These are phyloP conservation scores for Fusarium equiseti DNA, from an alignment of 2,329 filamentous ascomycete genomes.

Conservation along the genomic window DNA sequence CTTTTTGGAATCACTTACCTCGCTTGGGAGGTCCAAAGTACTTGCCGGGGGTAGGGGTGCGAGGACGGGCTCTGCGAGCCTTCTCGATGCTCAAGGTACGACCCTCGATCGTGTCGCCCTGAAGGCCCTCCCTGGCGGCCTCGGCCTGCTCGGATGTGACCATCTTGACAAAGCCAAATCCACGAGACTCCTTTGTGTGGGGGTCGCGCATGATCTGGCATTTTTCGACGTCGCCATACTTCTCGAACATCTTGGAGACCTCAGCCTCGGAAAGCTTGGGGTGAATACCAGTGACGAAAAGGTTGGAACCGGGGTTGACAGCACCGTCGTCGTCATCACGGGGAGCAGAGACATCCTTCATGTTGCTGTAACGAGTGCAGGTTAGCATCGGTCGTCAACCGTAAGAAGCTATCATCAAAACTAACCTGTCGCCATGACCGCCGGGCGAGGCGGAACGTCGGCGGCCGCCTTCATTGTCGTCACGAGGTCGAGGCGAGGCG, in stretches of 20 bases:
- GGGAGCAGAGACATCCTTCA: slow-evolving; percentile 66
- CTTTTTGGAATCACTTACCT: slow-evolving; percentile 69
- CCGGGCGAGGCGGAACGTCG: slow-evolving; percentile 73
- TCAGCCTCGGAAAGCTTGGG: slow-evolving; percentile 90
- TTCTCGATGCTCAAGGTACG: slow-evolving; percentile 98
- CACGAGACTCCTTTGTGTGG: slow-evolving; percentile 97
- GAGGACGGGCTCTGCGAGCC: slow-evolving; percentile 92
- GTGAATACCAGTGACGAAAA: slow-evolving; percentile 98
- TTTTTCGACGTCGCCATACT: slow-evolving; percentile 98
- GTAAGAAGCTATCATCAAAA: not conserved
- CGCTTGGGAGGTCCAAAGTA: slow-evolving; percentile 99
- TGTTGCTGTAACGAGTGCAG: slow-evolving; percentile 51
- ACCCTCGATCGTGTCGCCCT: slow-evolving; percentile 94
- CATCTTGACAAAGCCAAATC: slow-evolving; percentile 99
- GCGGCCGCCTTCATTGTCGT: slow-evolving; percentile 69
- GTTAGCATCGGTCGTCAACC: slow-evolving; percentile 20
- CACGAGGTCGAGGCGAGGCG: slow-evolving; percentile 73
- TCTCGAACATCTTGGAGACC: slow-evolving; percentile 95
- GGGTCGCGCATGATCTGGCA: slow-evolving; percentile 99
- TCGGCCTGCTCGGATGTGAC: slow-evolving; percentile 93
- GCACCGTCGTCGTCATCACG: slow-evolving; percentile 80
- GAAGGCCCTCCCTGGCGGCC: slow-evolving; percentile 94
- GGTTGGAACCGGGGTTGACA: slow-evolving; percentile 93
- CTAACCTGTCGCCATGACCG: slow-evolving; percentile 57
- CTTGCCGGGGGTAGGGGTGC: slow-evolving; percentile 97